Percentiles rank a stretch among this genome's conserved stretches.
phyloP scores from a whole-genome alignment of 345 rosid genomes.

The Eucalyptus sp. region DNA sequence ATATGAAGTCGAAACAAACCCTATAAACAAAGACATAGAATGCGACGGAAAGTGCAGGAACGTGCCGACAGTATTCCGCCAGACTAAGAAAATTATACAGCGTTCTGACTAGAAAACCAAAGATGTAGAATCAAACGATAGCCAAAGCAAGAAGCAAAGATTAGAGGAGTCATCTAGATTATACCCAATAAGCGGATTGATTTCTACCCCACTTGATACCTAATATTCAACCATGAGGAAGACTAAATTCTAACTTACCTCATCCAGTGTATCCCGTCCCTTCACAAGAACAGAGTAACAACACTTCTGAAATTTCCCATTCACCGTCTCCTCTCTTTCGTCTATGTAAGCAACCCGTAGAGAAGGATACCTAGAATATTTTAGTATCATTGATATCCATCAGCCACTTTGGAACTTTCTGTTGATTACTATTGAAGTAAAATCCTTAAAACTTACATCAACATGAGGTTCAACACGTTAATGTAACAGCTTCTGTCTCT shows the following conservation, averaged over 20 bases:
- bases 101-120: neutral
- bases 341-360: constrained; percentile 93
- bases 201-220: neutral
- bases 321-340: constrained; percentile 56
- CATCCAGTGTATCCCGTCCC: constrained; percentile 63
- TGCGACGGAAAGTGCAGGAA: neutral
- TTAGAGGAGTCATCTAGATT: neutral
- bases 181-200: neutral
- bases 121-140: neutral
- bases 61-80: neutral
- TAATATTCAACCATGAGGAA: neutral
- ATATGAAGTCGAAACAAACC: neutral
- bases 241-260: constrained; percentile 27
- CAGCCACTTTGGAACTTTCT: neutral
- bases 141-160: neutral
- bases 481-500: constrained; percentile 58
- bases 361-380: constrained; percentile 61
- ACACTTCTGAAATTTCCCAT: constrained; percentile 40
- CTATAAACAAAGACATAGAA: neutral
- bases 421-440: neutral
- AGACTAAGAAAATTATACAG: neutral
- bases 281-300: constrained; percentile 90
- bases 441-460: constrained; percentile 39
- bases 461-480: constrained; percentile 82
- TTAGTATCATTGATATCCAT: neutral